These are phyloP conservation scores for Maudiozyma saulgeensis DNA, from an alignment of 805 yeast genomes.

Conservation along the genomic window DNA sequence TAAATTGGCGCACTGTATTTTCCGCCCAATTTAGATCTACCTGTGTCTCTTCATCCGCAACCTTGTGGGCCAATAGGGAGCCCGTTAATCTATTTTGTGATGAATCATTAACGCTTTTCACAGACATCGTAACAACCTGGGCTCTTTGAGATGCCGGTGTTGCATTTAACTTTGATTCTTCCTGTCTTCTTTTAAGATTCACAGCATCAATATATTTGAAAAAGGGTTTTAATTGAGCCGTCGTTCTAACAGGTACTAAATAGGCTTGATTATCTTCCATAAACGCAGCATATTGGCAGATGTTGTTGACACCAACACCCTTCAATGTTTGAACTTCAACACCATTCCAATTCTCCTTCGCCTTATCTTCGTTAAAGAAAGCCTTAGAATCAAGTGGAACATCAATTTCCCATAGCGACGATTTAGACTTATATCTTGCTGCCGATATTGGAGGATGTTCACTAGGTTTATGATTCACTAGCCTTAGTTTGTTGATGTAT, in stretches of 20 bases:
- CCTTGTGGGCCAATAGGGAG: constrained; percentile 56
- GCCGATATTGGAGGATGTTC: constrained; percentile 33
- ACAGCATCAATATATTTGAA: constrained; percentile 69
- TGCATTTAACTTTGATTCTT: constrained; percentile 33
- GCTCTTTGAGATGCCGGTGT: constrained; percentile 33
- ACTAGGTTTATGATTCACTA: constrained; percentile 17
- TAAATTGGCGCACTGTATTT: constrained; percentile 26
- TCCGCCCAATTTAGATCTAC: constrained; percentile 39
- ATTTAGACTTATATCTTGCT: constrained; percentile 49
- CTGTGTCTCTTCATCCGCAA: constrained; percentile 52
- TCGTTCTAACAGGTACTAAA: constrained; percentile 53
- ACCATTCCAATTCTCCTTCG: constrained; percentile 51
- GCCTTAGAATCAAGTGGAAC: constrained; percentile 60
- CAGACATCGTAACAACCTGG: constrained; percentile 70
- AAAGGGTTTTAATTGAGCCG: constrained; percentile 72
- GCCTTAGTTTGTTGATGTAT: constrained; percentile 37
- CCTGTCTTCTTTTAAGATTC: constrained; percentile 36
- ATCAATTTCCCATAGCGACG: constrained; percentile 63
- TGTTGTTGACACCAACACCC: constrained; percentile 55
- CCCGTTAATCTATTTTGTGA: constrained; percentile 55
- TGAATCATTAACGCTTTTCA: constrained; percentile 48
- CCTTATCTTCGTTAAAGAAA: constrained; percentile 57
- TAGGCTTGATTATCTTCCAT: constrained; percentile 44
- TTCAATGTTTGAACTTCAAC: constrained; percentile 52
- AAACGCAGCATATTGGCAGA: constrained; percentile 43